Evolutionary conservation across 176 grass and related monocot genomes (phyloP), one percentile per base, ranked within the genome.

Genomic region (Saccharum spontaneum): DNA sequence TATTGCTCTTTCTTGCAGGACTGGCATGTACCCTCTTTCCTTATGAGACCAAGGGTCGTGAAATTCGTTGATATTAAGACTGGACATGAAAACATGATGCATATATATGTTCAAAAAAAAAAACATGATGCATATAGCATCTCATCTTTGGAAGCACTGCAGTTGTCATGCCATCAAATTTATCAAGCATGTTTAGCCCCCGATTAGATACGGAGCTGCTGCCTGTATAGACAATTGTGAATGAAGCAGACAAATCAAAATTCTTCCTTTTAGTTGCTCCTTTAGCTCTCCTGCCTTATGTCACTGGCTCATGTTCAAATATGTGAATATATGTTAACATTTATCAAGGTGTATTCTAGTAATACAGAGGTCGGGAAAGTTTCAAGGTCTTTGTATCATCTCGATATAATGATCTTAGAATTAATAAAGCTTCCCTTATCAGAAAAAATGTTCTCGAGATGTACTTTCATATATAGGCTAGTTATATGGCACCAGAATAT

Each of bases 31-130:
- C 64, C 44, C 44, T 90, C 16, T 87, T 93, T 60, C 71, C 87
- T 43, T 45, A 85, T 23, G 91, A 93, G 55, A 93, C 88, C 20
- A 95, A 82, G 17, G 83, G 93, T 24, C 77, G 76, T 50, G 63
- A 88, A 54, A 77, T 80, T 39, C 43, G 44, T 26, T 67, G 71
- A 66, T 24, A 46, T 23, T 33, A 8, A 81, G 48, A n/a, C 4
- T 57, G 7, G 20, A 54, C 50, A 54, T 54, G 50, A 54, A 54
- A n/a, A 13, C 22, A 23, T 20, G 24, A 52, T 67, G 30, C 38
- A 20, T 38, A 52, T 48, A 31, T 26, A 46, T 11, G 44, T 46
- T 46, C 8, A 45, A 28, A 28, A 28, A 28, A 34, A 46, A 52
- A 52, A 22, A 11, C 26, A n/a, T 26, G 23, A 65, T 50, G 40